These are phyloP conservation scores for Euphrasia arctica DNA, from an alignment of 305 asterid species.

Conservation along the genomic window DNA sequence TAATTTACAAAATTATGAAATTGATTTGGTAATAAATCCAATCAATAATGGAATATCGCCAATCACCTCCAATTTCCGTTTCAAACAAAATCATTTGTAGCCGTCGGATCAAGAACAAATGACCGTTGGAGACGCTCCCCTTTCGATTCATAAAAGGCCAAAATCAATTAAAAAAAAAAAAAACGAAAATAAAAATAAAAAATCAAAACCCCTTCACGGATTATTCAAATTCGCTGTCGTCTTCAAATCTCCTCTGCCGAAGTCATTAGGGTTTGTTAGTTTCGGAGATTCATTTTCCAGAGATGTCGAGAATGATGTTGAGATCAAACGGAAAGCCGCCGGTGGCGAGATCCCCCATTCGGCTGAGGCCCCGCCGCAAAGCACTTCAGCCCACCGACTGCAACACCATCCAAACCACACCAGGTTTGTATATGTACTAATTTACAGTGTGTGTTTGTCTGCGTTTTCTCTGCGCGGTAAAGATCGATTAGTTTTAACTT, in stretches of 20 bases:
- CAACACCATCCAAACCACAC: conserved; percentile 41
- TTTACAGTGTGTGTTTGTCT: neutral
- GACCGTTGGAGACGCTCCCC: conserved; percentile 45
- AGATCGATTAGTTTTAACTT: too few species aligned
- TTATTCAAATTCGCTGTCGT: conserved; percentile 6
- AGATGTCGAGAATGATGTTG: conserved; percentile 50
- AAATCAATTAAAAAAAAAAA: neutral
- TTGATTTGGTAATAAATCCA: too few species aligned
- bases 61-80: too few species aligned
- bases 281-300: conserved; percentile 3
- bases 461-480: too few species aligned
- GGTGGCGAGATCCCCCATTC: conserved; percentile 75
- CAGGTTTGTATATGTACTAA: conserved; percentile 35
- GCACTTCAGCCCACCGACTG: conserved; percentile 50
- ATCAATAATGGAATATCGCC: too few species aligned
- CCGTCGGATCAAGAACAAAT: conserved; percentile 34
- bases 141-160: conserved; percentile 8
- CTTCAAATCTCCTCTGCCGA: neutral
- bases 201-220: neutral
- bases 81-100: conserved; percentile 8
- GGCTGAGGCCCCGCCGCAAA: conserved; percentile 56
- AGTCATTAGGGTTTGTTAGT: neutral
- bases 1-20: too few species aligned
- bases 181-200: neutral
- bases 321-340: conserved; percentile 73